These are phyloP conservation scores for Chondrostereum purpureum DNA, from an alignment of 1,284 basidiomycete species.

Conservation along the genomic window DNA sequence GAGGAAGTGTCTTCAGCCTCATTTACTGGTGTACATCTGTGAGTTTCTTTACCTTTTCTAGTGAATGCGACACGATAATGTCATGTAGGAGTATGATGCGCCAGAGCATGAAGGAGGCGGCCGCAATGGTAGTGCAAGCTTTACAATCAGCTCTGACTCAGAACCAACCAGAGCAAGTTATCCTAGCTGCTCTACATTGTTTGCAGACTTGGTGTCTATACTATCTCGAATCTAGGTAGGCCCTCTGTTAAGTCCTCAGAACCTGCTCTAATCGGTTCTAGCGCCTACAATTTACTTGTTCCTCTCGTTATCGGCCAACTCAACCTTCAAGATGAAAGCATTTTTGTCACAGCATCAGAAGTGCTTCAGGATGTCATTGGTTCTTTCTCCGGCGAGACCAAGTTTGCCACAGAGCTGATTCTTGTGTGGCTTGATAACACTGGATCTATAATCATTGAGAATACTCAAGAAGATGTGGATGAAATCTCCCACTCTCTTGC, in stretches of 20 bases:
- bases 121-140: constrained; percentile 63
- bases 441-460: constrained; percentile 48
- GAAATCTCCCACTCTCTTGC: constrained; percentile 62
- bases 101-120: constrained; percentile 55
- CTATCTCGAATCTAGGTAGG: constrained; percentile 60
- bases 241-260: constrained; percentile 11
- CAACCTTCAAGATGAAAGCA: constrained; percentile 42
- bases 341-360: constrained; percentile 62
- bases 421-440: constrained; percentile 64
- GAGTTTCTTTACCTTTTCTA: constrained; percentile 22
- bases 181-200: constrained; percentile 69
- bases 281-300: constrained; percentile 58
- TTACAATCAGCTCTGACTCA: constrained; percentile 47
- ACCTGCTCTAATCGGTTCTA: constrained; percentile 20
- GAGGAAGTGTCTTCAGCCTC: constrained; percentile 76
- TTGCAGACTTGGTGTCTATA: constrained; percentile 74
- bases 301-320: constrained; percentile 59
- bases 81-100: constrained; percentile 50
- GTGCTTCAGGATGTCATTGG: constrained; percentile 73
- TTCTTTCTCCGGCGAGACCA: constrained; percentile 63
- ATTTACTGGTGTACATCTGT: constrained; percentile 72
- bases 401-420: constrained; percentile 75
- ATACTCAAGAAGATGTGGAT: constrained; percentile 40
- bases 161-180: constrained; percentile 33
- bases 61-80: constrained; percentile 1